Conservation (phyloP, 2,329 filamentous ascomycete genomes). For the Alternaria ethzedia region DNA sequence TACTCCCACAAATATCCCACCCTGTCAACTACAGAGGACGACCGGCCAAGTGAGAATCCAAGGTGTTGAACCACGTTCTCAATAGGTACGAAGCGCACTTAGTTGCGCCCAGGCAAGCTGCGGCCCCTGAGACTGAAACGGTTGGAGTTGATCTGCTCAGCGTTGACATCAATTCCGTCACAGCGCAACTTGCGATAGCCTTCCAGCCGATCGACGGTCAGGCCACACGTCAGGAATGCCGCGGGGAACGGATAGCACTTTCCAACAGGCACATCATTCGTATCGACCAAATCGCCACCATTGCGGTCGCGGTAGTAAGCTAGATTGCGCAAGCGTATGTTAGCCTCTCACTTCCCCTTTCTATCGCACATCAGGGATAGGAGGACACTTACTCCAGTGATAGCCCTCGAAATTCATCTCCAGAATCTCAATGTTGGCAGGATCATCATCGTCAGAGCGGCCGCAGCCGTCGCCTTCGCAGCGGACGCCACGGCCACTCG, state of each 20-base stretch:
- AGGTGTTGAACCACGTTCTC: background rate
- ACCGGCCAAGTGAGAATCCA: background rate
- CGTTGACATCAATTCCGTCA: background rate
- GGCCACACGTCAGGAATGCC: background rate
- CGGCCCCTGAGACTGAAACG: background rate
- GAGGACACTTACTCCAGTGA: background rate
- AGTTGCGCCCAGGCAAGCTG: background rate
- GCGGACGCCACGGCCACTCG: background rate
- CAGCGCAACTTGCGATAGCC: background rate
- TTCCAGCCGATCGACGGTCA: background rate
- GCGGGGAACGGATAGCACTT: background rate
- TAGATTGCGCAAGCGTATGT: background rate
- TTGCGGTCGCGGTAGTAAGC: background rate
- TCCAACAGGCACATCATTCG: background rate
- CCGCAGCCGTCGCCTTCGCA: background rate
- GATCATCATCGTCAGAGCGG: background rate
- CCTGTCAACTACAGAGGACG: background rate
- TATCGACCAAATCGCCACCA: background rate
- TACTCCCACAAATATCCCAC: background rate
- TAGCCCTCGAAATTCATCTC: background rate
- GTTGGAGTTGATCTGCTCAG: background rate
- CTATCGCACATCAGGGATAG: background rate
- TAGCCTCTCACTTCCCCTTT: background rate
- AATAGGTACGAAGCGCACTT: background rate
- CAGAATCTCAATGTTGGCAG: background rate